A percentile compares a stretch with the other conserved stretches of the same genome.
phyloP scores from a whole-genome alignment of 1,139 yeast genomes.

The Yamadazyma mexicana region DNA sequence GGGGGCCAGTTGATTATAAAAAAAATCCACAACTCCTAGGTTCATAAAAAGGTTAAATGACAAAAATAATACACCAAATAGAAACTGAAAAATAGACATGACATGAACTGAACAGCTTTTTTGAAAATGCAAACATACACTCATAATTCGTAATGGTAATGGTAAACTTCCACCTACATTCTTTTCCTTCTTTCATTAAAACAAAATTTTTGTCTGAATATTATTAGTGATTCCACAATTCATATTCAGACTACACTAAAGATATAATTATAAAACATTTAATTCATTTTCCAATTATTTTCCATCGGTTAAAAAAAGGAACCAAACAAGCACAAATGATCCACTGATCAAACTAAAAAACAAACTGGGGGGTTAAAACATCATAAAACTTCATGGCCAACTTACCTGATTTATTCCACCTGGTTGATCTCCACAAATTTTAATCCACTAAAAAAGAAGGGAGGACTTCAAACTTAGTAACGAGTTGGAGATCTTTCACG shows the following conservation, averaged over 20 bases:
- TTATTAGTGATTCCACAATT: conserved; percentile 8
- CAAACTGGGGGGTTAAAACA: too few species aligned
- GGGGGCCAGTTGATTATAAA: too few species aligned
- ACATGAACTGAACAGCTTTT: background rate
- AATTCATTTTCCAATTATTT: background rate
- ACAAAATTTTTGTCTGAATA: conserved; percentile 1
- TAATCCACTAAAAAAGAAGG: background rate
- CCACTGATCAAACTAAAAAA: background rate
- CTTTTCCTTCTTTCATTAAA: conserved; percentile 6
- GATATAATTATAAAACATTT: conserved; percentile 5
- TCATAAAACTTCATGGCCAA: too few species aligned
- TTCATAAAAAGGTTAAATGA: too few species aligned
- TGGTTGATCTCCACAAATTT: too few species aligned
- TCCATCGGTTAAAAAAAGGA: background rate
- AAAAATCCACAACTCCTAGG: too few species aligned
- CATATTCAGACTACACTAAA: conserved; percentile 6
- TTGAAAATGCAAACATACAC: background rate
- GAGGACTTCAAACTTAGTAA: conserved; percentile 23
- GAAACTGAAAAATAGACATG: too few species aligned
- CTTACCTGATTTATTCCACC: too few species aligned
- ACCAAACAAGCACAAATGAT: background rate
- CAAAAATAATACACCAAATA: too few species aligned
- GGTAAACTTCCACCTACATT: conserved; percentile 4
- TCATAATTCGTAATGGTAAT: background rate
- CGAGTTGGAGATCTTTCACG: conserved; percentile 53